phyloP scores from a whole-genome alignment of 202 grass and related monocot genomes.

The Brachypodium distachyon region DNA sequence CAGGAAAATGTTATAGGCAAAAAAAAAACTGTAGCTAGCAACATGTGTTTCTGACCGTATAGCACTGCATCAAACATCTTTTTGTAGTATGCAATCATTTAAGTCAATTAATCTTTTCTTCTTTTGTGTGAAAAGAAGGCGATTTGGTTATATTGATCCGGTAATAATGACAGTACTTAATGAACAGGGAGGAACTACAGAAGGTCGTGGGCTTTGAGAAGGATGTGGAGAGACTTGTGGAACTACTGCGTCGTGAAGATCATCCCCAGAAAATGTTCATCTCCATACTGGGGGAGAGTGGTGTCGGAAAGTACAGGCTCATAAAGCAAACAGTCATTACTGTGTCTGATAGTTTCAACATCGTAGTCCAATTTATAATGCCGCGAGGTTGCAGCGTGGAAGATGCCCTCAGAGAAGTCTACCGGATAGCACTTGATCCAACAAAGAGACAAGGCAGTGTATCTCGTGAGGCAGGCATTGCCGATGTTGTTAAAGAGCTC shows the following conservation, averaged over 20 bases:
- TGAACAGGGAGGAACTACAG: not conserved
- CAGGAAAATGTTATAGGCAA: too few species aligned
- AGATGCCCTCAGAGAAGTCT: slow-evolving; percentile 2
- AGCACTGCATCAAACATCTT: too few species aligned
- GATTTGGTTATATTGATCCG: too few species aligned
- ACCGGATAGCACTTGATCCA: not conserved
- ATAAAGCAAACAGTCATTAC: too few species aligned
- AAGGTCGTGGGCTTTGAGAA: not conserved
- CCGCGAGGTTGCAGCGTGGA: not conserved
- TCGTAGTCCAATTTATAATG: not conserved
- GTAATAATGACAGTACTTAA: not conserved
- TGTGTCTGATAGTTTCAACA: not conserved
- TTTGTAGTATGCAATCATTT: too few species aligned
- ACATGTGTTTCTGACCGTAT: too few species aligned
- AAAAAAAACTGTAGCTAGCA: too few species aligned
- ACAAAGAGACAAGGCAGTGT: too few species aligned
- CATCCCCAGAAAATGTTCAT: not conserved
- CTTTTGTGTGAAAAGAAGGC: too few species aligned
- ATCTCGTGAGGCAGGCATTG: too few species aligned
- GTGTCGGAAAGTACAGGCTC: slow-evolving; percentile 7
- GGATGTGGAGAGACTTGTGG: not conserved
- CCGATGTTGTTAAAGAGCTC: not conserved
- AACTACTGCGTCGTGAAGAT: not conserved
- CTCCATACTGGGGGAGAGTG: slow-evolving; percentile 17
- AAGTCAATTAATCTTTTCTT: too few species aligned